These are phyloP conservation scores for Apiotrichum akiyoshidainum DNA, from an alignment of 1,284 basidiomycete genomes.

Conservation along the genomic window DNA sequence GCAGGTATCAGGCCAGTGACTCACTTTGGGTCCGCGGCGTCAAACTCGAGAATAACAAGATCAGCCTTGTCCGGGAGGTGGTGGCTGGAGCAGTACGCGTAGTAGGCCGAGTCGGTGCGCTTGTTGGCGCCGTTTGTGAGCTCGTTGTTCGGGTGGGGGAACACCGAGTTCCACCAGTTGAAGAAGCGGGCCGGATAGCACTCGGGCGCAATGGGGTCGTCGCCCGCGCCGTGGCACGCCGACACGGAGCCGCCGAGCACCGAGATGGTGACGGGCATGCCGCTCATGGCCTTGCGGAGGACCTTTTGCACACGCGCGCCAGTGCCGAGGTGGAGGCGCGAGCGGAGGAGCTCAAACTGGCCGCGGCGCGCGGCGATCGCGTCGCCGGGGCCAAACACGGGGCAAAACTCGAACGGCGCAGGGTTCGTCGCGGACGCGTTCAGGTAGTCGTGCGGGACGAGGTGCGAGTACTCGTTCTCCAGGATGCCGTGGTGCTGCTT, in stretches of 20 bases:
- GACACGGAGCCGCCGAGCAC: conserved; percentile 90
- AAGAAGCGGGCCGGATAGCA: conserved; percentile 91
- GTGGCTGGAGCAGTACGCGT: conserved; percentile 83
- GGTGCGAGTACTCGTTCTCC: conserved; percentile 13
- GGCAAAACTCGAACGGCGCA: conserved; percentile 86
- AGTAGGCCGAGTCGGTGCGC: conserved; percentile 83
- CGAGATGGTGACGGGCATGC: conserved; percentile 83
- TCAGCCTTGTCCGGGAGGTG: conserved; percentile 89
- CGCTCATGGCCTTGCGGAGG: conserved; percentile 76
- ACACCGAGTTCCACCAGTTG: conserved; percentile 89
- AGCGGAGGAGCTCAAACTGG: conserved; percentile 69
- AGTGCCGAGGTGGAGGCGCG: conserved; percentile 72
- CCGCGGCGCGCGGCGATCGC: conserved; percentile 73
- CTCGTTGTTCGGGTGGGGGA: conserved; percentile 90
- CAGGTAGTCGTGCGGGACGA: conserved; percentile 52
- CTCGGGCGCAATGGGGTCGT: conserved; percentile 75
- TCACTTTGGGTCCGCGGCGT: conserved; percentile 78
- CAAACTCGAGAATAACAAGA: conserved; percentile 88
- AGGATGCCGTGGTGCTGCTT: neutral
- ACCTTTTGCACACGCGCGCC: conserved; percentile 79
- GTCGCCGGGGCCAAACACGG: conserved; percentile 77
- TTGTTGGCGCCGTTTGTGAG: conserved; percentile 92
- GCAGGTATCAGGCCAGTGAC: conserved; percentile 46
- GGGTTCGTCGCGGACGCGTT: conserved; percentile 55
- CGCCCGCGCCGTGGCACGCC: conserved; percentile 87